Percentiles rank a stretch among this genome's conserved stretches.
Conservation (phyloP, 208 protist genomes). For the Phytomonas francai region DNA sequence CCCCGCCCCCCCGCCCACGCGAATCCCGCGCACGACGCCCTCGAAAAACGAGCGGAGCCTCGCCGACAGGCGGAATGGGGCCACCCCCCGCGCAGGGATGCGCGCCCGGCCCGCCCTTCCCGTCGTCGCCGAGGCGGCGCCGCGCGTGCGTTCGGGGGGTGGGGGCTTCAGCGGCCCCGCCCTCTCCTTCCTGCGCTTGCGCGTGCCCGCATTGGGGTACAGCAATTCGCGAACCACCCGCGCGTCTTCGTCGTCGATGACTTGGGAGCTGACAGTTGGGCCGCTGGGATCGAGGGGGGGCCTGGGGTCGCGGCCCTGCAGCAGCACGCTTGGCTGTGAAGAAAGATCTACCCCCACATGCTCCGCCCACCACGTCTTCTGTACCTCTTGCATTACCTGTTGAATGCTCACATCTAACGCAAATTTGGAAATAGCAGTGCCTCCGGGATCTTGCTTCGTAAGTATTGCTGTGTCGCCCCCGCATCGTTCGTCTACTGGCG, state of each 20-base stretch:
- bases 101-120: too few species aligned
- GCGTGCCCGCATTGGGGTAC: neutral
- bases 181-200: neutral
- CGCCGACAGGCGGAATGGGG: neutral
- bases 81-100: too few species aligned
- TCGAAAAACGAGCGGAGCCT: neutral
- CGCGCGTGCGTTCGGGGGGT: too few species aligned
- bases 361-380: neutral
- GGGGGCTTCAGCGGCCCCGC: neutral
- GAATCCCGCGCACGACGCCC: neutral
- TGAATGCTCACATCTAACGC: neutral
- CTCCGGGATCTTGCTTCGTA: neutral
- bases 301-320: neutral
- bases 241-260: neutral
- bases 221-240: neutral
- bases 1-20: too few species aligned
- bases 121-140: too few species aligned
- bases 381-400: neutral
- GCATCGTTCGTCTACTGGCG: neutral
- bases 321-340: neutral
- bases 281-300: neutral
- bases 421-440: neutral
- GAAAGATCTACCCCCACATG: neutral
- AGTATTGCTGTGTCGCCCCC: neutral
- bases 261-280: neutral